Conservation (phyloP, 192 early-diverging fungal genomes). For the Backusella psychrophila region DNA sequence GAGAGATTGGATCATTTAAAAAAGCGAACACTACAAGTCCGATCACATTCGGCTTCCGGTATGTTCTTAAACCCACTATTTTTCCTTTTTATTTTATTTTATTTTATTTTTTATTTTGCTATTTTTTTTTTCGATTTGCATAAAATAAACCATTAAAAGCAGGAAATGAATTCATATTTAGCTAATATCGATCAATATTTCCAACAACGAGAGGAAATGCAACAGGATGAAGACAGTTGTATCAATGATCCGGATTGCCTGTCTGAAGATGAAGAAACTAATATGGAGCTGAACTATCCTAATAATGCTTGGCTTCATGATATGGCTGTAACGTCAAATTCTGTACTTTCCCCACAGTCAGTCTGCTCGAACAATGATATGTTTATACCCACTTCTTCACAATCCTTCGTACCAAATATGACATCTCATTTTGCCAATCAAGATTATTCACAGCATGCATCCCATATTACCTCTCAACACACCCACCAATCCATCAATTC, state of each 20-base stretch:
- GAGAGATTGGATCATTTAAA: neutral
- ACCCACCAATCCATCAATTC: neutral
- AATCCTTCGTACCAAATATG: neutral
- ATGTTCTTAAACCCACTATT: neutral
- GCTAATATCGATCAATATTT: constrained; percentile 23
- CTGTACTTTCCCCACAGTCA: neutral
- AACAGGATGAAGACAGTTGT: neutral
- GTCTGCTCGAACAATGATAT: neutral
- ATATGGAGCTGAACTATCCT: neutral
- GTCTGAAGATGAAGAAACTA: neutral
- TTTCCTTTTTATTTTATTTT: constrained; percentile 5
- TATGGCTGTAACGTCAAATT: neutral
- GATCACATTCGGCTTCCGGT: neutral
- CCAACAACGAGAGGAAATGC: constrained; percentile 2
- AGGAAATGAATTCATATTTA: constrained; percentile 21
- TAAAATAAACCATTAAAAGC: neutral
- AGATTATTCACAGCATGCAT: neutral
- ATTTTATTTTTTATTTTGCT: neutral
- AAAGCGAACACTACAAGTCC: neutral
- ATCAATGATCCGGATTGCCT: neutral
- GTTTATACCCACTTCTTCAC: neutral
- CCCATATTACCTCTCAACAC: neutral
- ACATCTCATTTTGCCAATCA: neutral
- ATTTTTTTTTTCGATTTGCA: neutral
- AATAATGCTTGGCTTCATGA: neutral